A percentile compares a stretch with the other conserved stretches of the same genome.
Conservation (phyloP, 805 yeast species). For the Saturnispora halmiae region DNA sequence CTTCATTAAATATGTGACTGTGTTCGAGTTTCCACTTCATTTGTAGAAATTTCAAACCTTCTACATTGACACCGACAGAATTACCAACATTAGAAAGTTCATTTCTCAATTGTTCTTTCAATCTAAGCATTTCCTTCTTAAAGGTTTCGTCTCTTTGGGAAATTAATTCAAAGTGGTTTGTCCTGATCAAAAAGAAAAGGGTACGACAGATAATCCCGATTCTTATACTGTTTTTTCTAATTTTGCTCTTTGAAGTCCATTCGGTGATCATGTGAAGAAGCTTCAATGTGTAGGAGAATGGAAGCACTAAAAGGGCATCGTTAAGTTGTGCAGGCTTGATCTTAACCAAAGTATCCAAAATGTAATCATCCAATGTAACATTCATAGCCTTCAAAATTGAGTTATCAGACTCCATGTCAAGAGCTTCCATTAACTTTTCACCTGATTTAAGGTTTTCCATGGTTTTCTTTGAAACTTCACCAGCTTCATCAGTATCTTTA, state of each 20-base stretch:
- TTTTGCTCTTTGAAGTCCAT: conserved; percentile 49
- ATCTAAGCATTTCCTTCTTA: conserved; percentile 53
- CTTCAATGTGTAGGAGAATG: conserved; percentile 72
- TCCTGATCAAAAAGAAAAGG: conserved; percentile 61
- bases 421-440: conserved; percentile 84
- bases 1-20: conserved; percentile 64
- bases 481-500: conserved; percentile 42
- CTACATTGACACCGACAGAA: conserved; percentile 74
- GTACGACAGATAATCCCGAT: conserved; percentile 64
- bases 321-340: conserved; percentile 82
- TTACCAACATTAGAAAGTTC: conserved; percentile 44
- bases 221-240: conserved; percentile 36
- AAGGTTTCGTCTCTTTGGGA: conserved; percentile 54
- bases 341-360: conserved; percentile 57
- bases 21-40: conserved; percentile 76
- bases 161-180: conserved; percentile 73
- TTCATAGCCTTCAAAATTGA: conserved; percentile 68
- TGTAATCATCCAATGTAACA: conserved; percentile 67
- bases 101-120: conserved; percentile 52
- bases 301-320: conserved; percentile 85
- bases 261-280: conserved; percentile 64
- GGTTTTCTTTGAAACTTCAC: conserved; percentile 71
- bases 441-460: conserved; percentile 91
- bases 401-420: conserved; percentile 71
- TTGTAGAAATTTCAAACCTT: conserved; percentile 67